Evolutionary conservation across 108 stramenopile species (phyloP).

Genomic region (Conticribra weissflogii): DNA sequence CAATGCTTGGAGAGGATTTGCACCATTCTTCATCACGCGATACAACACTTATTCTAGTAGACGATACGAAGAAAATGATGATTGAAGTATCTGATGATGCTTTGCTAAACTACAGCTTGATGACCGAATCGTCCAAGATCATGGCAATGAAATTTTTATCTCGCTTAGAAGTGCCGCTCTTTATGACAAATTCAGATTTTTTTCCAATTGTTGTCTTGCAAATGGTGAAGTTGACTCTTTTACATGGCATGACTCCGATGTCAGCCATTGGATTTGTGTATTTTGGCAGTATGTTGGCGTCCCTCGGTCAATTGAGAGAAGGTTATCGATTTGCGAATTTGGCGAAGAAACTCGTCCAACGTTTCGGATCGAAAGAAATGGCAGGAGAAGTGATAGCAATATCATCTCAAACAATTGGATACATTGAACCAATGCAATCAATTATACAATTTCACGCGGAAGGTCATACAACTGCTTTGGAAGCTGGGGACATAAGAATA

Average conservation of each 20-base stretch:
- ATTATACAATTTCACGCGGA: background rate
- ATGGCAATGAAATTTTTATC: conserved; percentile 25
- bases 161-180: background rate
- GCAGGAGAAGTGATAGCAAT: conserved; percentile 1
- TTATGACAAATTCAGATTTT: background rate
- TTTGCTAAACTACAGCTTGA: conserved; percentile 4
- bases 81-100: background rate
- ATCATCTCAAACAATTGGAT: background rate
- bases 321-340: conserved; percentile 20
- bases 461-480: conserved; percentile 1
- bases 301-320: conserved; percentile 2
- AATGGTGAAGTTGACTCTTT: conserved; percentile 4
- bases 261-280: conserved; percentile 23
- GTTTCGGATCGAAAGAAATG: background rate
- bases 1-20: background rate
- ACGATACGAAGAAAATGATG: background rate
- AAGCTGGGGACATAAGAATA: conserved; percentile 5
- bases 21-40: background rate
- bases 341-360: conserved; percentile 11
- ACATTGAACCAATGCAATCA: conserved; percentile 18
- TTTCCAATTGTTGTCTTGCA: conserved; percentile 6
- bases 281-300: conserved; percentile 11
- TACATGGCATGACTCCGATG: conserved; percentile 19
- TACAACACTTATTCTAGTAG: background rate
- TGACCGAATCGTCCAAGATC: conserved; percentile 9